Evolutionary conservation across 371 early-diverging fungal genomes (phyloP).

Genomic region (Mortierella sp.): DNA sequence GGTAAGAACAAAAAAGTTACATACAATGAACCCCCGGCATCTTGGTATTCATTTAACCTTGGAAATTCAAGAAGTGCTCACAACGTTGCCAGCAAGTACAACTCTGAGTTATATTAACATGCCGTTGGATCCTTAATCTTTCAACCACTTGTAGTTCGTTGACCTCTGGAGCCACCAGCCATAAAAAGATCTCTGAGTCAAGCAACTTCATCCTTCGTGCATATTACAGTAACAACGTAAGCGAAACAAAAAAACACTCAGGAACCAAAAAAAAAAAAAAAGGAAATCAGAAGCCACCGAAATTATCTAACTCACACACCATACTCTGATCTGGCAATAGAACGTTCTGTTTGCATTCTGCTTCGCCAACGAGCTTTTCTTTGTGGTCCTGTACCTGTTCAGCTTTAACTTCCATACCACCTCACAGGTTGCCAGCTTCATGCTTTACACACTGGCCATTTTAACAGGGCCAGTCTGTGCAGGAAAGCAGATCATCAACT

Average conservation of each 20-base stretch:
- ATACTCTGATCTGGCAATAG: slow-evolving; percentile 42
- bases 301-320: neutral
- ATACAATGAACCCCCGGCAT: neutral
- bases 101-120: neutral
- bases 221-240: slow-evolving; percentile 91
- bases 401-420: slow-evolving; percentile 42
- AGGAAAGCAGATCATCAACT: slow-evolving; percentile 91
- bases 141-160: slow-evolving; percentile 71
- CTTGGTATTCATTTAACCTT: neutral
- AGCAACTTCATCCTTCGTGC: slow-evolving; percentile 82
- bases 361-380: slow-evolving; percentile 91
- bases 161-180: slow-evolving; percentile 87
- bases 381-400: slow-evolving; percentile 85
- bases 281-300: neutral
- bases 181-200: slow-evolving; percentile 83
- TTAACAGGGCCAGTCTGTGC: slow-evolving; percentile 82
- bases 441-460: slow-evolving; percentile 51
- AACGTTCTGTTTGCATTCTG: slow-evolving; percentile 91
- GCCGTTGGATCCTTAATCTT: neutral
- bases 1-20: slow-evolving; percentile 56
- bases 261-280: neutral
- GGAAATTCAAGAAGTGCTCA: slow-evolving; percentile 19
- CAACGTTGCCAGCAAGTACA: slow-evolving; percentile 10
- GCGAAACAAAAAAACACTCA: slow-evolving; percentile 5
- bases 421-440: slow-evolving; percentile 20